Conservation (phyloP, 148 eudicot genomes). For the Gaultheria prostrata region DNA sequence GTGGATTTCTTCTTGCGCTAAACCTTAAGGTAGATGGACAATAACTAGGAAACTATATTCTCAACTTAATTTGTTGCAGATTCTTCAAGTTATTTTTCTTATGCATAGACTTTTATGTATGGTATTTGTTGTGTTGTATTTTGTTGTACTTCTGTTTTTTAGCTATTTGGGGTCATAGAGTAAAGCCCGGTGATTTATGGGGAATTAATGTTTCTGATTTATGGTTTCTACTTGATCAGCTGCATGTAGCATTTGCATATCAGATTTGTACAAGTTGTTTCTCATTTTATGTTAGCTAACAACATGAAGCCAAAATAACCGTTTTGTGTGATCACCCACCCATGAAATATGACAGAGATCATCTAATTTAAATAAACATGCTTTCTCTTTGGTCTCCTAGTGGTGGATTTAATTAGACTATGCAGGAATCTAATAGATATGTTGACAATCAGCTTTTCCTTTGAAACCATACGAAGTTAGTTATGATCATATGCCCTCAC, state of each 20-base stretch:
- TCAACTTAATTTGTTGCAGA: background rate
- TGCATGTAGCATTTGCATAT: background rate
- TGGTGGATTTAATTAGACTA: background rate
- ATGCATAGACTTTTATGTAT: background rate
- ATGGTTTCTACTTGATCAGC: background rate
- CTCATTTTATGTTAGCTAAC: background rate
- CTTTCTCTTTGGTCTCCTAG: background rate
- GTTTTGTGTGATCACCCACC: background rate
- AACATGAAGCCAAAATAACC: background rate
- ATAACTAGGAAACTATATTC: background rate
- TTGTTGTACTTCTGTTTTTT: background rate
- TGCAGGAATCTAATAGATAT: background rate
- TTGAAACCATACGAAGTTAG: background rate
- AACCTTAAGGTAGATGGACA: background rate
- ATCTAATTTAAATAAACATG: background rate
- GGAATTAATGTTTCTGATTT: background rate
- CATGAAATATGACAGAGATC: background rate
- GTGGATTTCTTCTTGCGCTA: constrained; percentile 28
- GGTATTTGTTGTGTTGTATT: background rate
- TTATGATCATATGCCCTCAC: background rate
- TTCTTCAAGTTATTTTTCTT: background rate
- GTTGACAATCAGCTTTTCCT: background rate
- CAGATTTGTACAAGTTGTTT: background rate
- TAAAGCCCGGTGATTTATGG: background rate
- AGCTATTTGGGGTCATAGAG: background rate